Evolutionary conservation across 495 filamentous ascomycete genomes (phyloP), one percentile per base, ranked within the genome.

Genomic region (Aspergillus affinis): DNA sequence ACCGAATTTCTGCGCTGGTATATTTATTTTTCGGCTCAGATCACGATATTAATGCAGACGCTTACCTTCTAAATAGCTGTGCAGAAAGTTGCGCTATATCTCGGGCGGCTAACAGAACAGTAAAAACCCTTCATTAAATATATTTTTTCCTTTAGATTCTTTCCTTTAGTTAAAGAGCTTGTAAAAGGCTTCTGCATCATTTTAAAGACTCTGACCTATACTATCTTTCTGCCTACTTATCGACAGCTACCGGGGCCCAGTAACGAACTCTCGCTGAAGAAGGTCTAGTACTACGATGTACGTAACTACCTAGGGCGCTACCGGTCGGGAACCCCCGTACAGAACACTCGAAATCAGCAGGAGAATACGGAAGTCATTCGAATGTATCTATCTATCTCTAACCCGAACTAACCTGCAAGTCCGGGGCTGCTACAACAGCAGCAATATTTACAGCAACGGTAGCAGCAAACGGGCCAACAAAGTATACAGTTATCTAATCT

Each of bases 81-180:
- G 27, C 21, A 53, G 6, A 63, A 73, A 20, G 72, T 74, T 23
- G 68, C 65, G 30, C 53, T 53, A 56, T 78, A 78, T 32, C 64
- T 81, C 55, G 52, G 59, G 18, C 69, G 76, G 41, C 77, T 76
- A 17, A 55, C 58, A 17, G 62, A 55, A 18, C 36, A 66, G 5
- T 80, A 73, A 72, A 26, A n/a, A 7, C 5, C 21, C 2, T 70
- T 82, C 50, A 64, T 65, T 12, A 45, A 58, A 20, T 51, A 49
- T 9, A 58, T 73, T 26, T 85, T 63, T 54, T 61, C 9, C 12
- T 67, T 52, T 54, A 66, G 68, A 67, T 87, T 82, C 65, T 88
- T 88, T 20, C 83, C 84, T 8, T 68, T 89, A 6, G 78, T 88
- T 32, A 77, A 79, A 47, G 89, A 92, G 67, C 70, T 91, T 2